Evolutionary conservation across 352 stramenopile species (phyloP).

Genomic region (Globisporangium okanoganense): DNA sequence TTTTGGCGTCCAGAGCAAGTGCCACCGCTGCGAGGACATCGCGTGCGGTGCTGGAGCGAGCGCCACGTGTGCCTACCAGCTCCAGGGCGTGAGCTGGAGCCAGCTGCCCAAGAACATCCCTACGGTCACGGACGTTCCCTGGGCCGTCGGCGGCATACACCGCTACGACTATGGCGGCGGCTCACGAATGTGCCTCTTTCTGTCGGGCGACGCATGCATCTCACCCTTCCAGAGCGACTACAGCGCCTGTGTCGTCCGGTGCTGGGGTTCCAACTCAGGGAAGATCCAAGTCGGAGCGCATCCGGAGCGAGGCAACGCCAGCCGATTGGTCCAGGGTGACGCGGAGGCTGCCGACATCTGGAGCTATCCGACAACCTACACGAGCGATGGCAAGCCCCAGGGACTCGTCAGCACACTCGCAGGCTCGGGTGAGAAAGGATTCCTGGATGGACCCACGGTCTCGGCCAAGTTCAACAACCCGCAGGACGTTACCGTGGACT

Average conservation of each 20-base stretch:
- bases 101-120: slow-evolving; percentile 87
- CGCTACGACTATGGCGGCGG: slow-evolving; percentile 91
- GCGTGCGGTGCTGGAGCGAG: slow-evolving; percentile 40
- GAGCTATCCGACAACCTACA: slow-evolving; percentile 39
- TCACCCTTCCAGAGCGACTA: slow-evolving; percentile 83
- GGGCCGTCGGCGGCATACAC: slow-evolving; percentile 85
- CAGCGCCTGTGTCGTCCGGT: slow-evolving; percentile 84
- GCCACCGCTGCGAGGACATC: slow-evolving; percentile 91
- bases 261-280: slow-evolving; percentile 83
- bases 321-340: slow-evolving; percentile 23
- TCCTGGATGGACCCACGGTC: slow-evolving; percentile 57
- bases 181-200: slow-evolving; percentile 88
- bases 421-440: slow-evolving; percentile 73
- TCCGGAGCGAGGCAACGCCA: slow-evolving; percentile 30
- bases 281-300: slow-evolving; percentile 25
- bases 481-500: slow-evolving; percentile 90
- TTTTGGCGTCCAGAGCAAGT: slow-evolving; percentile 91
- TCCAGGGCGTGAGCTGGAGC: slow-evolving; percentile 88
- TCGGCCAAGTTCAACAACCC: slow-evolving; percentile 88
- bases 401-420: slow-evolving; percentile 89
- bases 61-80: slow-evolving; percentile 83
- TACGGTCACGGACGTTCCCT: slow-evolving; percentile 91
- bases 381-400: slow-evolving; percentile 68
- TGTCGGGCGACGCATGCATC: slow-evolving; percentile 82
- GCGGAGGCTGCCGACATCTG: slow-evolving; percentile 63